Conservation (phyloP, 139 green algal species). For the Nannochloris sp. region DNA sequence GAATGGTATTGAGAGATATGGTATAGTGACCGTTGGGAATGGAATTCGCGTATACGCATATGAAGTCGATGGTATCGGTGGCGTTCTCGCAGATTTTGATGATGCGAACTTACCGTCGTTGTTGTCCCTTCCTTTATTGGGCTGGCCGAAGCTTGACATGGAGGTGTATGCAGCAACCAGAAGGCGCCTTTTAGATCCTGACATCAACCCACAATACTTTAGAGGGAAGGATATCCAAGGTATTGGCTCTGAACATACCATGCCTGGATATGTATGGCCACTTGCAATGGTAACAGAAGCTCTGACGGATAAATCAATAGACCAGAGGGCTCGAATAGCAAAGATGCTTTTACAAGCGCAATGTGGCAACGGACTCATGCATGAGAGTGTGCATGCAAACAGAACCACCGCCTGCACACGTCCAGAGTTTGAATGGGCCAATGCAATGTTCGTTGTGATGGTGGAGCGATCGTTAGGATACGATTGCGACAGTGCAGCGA, state of each 20-base stretch:
- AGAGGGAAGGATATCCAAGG: conserved; percentile 26
- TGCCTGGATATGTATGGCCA: conserved; percentile 31
- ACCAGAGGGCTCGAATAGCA: conserved; percentile 15
- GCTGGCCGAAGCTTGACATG: conserved; percentile 31
- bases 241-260: conserved; percentile 45
- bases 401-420: conserved; percentile 14
- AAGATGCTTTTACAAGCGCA: conserved; percentile 28
- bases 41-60: conserved; percentile 41
- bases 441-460: conserved; percentile 35
- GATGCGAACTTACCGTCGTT: conserved; percentile 58
- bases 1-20: conserved; percentile 33
- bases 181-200: conserved; percentile 24
- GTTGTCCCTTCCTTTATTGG: conserved; percentile 49
- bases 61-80: conserved; percentile 49
- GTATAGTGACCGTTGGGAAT: conserved; percentile 14
- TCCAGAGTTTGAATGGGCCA: conserved; percentile 42
- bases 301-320: conserved; percentile 1
- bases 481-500: conserved; percentile 17
- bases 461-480: conserved; percentile 33
- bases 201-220: conserved; percentile 34
- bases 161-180: conserved; percentile 25
- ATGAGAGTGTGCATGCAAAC: conserved; percentile 31
- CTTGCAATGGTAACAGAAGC: conserved; percentile 22
- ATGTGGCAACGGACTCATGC: conserved; percentile 43
- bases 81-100: conserved; percentile 33